A percentile compares a stretch with the other conserved stretches of the same genome.
Conservation (phyloP, 345 rosid genomes). For the Cardiospermum halicacabum region DNA sequence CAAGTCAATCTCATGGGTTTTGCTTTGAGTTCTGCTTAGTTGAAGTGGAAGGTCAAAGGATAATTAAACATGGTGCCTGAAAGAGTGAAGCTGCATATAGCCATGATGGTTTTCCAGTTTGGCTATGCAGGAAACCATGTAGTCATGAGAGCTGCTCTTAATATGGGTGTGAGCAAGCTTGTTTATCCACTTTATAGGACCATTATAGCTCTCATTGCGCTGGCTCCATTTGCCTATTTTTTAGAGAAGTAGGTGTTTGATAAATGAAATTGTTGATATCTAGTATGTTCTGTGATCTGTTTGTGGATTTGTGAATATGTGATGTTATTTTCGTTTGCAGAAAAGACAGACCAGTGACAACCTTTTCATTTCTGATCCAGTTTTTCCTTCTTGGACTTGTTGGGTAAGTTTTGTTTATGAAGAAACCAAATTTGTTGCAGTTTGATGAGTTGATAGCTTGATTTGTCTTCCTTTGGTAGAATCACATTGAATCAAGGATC, state of each 20-base stretch:
- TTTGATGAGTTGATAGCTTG: background rate
- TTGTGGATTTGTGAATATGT: background rate
- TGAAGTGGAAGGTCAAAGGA: background rate
- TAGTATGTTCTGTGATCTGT: background rate
- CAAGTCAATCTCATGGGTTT: background rate
- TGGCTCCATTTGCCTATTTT: constrained; percentile 59
- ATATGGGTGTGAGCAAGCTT: constrained; percentile 71
- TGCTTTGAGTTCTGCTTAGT: background rate
- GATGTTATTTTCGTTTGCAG: constrained; percentile 21
- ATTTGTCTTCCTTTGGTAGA: constrained; percentile 20
- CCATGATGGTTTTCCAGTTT: constrained; percentile 55
- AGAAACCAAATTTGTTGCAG: background rate
- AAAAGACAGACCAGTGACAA: constrained; percentile 50
- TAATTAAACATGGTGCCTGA: too few relatives aligned
- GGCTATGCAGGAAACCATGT: constrained; percentile 69
- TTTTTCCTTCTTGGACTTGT: constrained; percentile 61
- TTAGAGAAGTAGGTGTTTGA: constrained; percentile 45
- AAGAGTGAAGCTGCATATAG: constrained; percentile 51
- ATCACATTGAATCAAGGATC: constrained; percentile 59
- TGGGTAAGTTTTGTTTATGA: constrained; percentile 38
- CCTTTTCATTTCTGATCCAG: constrained; percentile 33
- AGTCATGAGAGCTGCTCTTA: constrained; percentile 55
- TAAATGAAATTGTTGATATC: background rate
- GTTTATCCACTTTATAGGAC: constrained; percentile 67
- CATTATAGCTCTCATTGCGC: constrained; percentile 50